These are phyloP conservation scores for Hypomontagnella monticulosa DNA, from an alignment of 495 filamentous ascomycete species.

Conservation along the genomic window DNA sequence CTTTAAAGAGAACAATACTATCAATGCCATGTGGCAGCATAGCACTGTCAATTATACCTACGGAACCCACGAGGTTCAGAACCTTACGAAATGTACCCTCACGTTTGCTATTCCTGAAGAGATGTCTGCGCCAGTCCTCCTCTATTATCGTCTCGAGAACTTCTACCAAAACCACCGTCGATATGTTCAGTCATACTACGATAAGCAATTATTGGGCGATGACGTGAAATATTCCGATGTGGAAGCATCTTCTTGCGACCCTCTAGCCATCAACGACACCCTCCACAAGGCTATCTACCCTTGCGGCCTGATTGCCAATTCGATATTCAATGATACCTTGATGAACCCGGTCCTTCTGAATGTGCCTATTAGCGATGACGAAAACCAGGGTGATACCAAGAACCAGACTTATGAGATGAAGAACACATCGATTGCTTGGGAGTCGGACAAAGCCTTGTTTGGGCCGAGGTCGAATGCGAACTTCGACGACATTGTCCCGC, in stretches of 20 bases:
- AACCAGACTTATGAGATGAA: slow-evolving; percentile 75
- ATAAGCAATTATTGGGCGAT: slow-evolving; percentile 81
- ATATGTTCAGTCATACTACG: slow-evolving; percentile 89
- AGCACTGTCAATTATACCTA: slow-evolving; percentile 35
- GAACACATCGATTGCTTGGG: slow-evolving; percentile 83
- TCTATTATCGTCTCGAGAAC: slow-evolving; percentile 96
- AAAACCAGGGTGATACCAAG: neutral
- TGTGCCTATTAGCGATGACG: slow-evolving; percentile 21
- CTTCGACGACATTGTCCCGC: slow-evolving; percentile 72
- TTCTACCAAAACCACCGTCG: slow-evolving; percentile 99
- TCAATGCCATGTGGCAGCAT: slow-evolving; percentile 48
- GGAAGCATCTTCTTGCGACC: slow-evolving; percentile 74
- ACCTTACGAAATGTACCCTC: slow-evolving; percentile 67
- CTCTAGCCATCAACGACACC: slow-evolving; percentile 65
- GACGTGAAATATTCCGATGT: slow-evolving; percentile 69
- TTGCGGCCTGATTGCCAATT: slow-evolving; percentile 96
- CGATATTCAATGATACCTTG: slow-evolving; percentile 96
- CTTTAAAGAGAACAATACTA: slow-evolving; percentile 67
- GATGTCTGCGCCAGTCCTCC: slow-evolving; percentile 79
- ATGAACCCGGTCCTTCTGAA: slow-evolving; percentile 65
- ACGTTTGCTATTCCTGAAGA: slow-evolving; percentile 80
- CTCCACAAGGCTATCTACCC: slow-evolving; percentile 83
- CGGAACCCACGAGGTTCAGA: slow-evolving; percentile 28
- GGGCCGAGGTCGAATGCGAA: slow-evolving; percentile 35
- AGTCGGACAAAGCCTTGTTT: slow-evolving; percentile 81